Percentiles rank a stretch among this genome's conserved stretches.
These are phyloP conservation scores for Ephemerocybe angulata DNA, from an alignment of 768 basidiomycete species.

Conservation along the genomic window DNA sequence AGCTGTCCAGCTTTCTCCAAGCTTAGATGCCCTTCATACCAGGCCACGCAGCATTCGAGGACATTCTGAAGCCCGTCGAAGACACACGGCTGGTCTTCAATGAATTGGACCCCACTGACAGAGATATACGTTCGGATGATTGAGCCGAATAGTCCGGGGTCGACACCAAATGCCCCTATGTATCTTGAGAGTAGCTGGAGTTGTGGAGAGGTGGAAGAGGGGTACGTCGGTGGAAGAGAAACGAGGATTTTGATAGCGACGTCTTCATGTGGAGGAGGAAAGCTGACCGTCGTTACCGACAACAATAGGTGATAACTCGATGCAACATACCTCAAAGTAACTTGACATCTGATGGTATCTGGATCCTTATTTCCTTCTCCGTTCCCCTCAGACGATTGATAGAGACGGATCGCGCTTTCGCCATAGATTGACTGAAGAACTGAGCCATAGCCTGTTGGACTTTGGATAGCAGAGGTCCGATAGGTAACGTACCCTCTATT, in stretches of 20 bases:
- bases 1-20: slow-evolving; percentile 53
- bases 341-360: slow-evolving; percentile 59
- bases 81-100: slow-evolving; percentile 68
- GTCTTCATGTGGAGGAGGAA: slow-evolving; percentile 51
- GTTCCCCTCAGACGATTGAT: slow-evolving; percentile 36
- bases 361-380: slow-evolving; percentile 9
- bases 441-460: slow-evolving; percentile 18
- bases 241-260: slow-evolving; percentile 53
- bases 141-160: slow-evolving; percentile 69
- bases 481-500: slow-evolving; percentile 37
- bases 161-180: slow-evolving; percentile 74
- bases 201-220: slow-evolving; percentile 66
- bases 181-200: slow-evolving; percentile 84
- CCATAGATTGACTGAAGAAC: slow-evolving; percentile 86
- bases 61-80: slow-evolving; percentile 84
- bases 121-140: slow-evolving; percentile 82
- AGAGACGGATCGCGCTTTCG: slow-evolving; percentile 58
- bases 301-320: slow-evolving; percentile 8
- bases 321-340: slow-evolving; percentile 55
- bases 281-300: slow-evolving; percentile 36
- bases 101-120: slow-evolving; percentile 71
- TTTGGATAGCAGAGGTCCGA: background rate
- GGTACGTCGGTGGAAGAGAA: slow-evolving; percentile 60
- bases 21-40: slow-evolving; percentile 69
- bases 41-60: slow-evolving; percentile 58